Conservation (phyloP, 495 filamentous ascomycete species). For the Astrothelium subdiscretum region DNA sequence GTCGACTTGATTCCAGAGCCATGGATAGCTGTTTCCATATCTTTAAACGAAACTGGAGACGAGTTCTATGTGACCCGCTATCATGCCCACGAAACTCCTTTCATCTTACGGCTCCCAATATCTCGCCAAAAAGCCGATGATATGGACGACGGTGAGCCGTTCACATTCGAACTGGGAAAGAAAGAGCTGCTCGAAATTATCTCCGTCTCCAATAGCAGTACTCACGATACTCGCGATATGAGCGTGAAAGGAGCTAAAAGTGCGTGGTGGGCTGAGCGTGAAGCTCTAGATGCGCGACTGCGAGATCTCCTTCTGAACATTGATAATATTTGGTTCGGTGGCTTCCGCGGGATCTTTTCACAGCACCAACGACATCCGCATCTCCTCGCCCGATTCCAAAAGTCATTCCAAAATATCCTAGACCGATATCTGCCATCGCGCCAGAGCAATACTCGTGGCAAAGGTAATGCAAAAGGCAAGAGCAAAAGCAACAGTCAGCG, state of each 20-base stretch:
- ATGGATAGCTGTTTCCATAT: conserved; percentile 82
- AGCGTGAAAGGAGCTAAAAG: conserved; percentile 50
- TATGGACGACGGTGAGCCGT: conserved; percentile 58
- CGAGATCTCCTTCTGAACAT: conserved; percentile 71
- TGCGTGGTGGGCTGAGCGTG: conserved; percentile 80
- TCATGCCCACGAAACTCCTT: conserved; percentile 58
- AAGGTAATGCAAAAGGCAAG: conserved; percentile 23
- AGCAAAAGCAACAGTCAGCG: conserved; percentile 17
- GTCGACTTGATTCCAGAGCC: conserved; percentile 67
- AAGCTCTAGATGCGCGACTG: conserved; percentile 64
- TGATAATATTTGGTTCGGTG: conserved; percentile 87
- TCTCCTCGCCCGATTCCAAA: conserved; percentile 60
- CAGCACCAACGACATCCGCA: conserved; percentile 48
- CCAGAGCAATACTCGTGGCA: conserved; percentile 39
- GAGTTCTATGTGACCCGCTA: conserved; percentile 78
- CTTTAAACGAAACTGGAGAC: conserved; percentile 62
- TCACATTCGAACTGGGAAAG: conserved; percentile 68
- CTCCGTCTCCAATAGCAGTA: conserved; percentile 61
- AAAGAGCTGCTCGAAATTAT: conserved; percentile 76
- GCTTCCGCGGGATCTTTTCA: conserved; percentile 84
- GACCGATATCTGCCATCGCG: conserved; percentile 84
- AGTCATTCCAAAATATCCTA: conserved; percentile 67
- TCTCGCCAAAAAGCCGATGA: conserved; percentile 71
- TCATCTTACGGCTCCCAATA: conserved; percentile 75
- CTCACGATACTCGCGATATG: conserved; percentile 57